Evolutionary conservation across 495 filamentous ascomycete species (phyloP).

Genomic region (Entonaema liquescens): DNA sequence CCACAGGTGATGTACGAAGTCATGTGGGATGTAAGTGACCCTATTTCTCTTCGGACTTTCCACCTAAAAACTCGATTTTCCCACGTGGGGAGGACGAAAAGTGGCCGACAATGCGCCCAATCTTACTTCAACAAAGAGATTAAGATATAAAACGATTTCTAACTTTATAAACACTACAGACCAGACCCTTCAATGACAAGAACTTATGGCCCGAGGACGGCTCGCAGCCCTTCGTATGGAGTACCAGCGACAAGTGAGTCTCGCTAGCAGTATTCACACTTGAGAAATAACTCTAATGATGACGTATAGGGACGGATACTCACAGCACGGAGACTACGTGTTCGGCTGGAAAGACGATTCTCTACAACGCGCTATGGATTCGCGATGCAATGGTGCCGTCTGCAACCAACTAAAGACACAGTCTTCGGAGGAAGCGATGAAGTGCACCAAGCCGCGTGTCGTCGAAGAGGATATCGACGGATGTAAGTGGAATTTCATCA

Average conservation of each 20-base stretch:
- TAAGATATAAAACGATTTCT: conserved; percentile 12
- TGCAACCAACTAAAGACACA: conserved; percentile 51
- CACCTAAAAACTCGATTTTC: no score
- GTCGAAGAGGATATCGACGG: conserved; percentile 55
- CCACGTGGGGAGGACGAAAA: not conserved
- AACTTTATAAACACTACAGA: conserved; percentile 32
- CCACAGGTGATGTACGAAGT: conserved; percentile 49
- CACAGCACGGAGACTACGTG: conserved; percentile 54
- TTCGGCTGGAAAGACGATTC: conserved; percentile 53
- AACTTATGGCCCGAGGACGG: conserved; percentile 49
- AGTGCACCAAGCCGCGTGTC: conserved; percentile 51
- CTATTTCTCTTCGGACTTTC: no score
- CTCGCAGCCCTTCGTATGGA: conserved; percentile 48
- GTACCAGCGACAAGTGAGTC: conserved; percentile 46
- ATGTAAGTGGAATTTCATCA: conserved; percentile 48
- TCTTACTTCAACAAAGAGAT: not conserved
- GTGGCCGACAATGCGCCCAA: not conserved
- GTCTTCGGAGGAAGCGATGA: conserved; percentile 46
- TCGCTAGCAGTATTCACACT: conserved; percentile 8
- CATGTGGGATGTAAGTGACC: conserved; percentile 48
- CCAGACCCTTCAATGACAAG: conserved; percentile 47
- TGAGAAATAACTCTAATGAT: conserved; percentile 13
- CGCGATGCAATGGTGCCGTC: conserved; percentile 47
- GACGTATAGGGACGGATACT: conserved; percentile 43
- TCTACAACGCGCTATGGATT: conserved; percentile 53